phyloP scores from a whole-genome alignment of 2,329 filamentous ascomycete genomes.

The Trichophyton verrucosum region DNA sequence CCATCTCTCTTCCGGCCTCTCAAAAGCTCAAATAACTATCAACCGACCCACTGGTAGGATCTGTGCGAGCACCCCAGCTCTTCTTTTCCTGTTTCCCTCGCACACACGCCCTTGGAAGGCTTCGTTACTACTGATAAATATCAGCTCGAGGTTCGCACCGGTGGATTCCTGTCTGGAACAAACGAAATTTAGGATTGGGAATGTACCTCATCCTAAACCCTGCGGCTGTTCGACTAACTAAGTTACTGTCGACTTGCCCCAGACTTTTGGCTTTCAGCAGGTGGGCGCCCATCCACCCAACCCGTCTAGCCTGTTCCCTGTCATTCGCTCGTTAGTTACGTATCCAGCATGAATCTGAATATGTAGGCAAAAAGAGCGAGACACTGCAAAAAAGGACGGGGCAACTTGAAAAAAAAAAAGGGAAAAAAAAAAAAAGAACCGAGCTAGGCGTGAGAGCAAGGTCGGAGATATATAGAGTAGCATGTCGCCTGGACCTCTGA shows the following conservation, averaged over 20 bases:
- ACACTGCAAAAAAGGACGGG: not conserved
- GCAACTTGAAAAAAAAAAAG: not conserved
- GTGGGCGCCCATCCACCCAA: not conserved
- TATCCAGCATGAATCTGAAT: not conserved
- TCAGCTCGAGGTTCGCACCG: not conserved
- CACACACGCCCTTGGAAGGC: not conserved
- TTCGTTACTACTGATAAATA: not conserved
- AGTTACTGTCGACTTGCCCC: not conserved
- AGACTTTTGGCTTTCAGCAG: not conserved
- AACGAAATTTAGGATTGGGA: not conserved
- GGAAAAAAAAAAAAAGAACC: not conserved
- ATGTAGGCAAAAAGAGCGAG: not conserved
- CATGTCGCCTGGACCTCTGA: not conserved
- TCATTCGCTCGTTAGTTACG: slow-evolving; percentile 1
- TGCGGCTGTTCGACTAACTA: not conserved
- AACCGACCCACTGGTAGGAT: not conserved
- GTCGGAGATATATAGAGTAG: not conserved
- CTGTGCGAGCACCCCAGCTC: not conserved
- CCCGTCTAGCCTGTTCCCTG: not conserved
- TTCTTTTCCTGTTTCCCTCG: not conserved
- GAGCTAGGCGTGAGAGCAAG: slow-evolving; percentile 1
- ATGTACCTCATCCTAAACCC: not conserved
- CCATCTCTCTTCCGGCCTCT: not conserved
- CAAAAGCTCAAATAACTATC: not conserved
- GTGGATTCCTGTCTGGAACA: not conserved